Base-by-base conservation (phyloP, 2,329 filamentous ascomycete species). In the Fusarium hostae region DNA sequence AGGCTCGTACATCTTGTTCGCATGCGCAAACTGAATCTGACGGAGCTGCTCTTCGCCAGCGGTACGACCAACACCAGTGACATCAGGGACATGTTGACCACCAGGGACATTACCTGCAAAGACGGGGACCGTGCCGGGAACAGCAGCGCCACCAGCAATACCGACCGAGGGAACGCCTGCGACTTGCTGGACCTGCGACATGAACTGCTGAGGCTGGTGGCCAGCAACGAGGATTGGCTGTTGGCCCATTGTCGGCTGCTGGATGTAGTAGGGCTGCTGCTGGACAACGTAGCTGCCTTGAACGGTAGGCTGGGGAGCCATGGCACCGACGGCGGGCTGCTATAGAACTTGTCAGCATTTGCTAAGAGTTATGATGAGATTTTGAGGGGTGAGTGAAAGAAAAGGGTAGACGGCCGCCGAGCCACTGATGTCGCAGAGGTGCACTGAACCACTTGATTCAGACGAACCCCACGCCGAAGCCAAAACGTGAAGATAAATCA, bases 11-110 rank as follows among this genome's bases (percentile, higher is more conserved):
- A 86, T 81, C 72, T 83, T 82, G 78, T 86, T 86, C 70, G 81
- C 78, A 66, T 84, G 76, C n/a, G 86, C 85, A 69, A 86, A 84
- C 73, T 86, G 80, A 47, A 84, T 78, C 76, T 86, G 84, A 63
- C 86, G 83, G 24, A 84, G 77, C 37, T 82, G 79, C 47, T 85
- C 78, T 77, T 89, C 87, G 61, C 76, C 77, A 39, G 80, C 79
- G 3, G 87, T 89, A 70, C 83, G 84, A 68, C 87, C 87, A 56
- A 88, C 75, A 61, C 87, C 83, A 79, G 85, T 79, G 66, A 88
- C 82, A 68, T 89, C 86, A n/a, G 84, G 83, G 69, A 82, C 77
- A 50, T 71, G 66, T 9, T 81, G 75, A 55, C 77, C 79, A 68
- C 70, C 66, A 37, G 66, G 66, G 66, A 59, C 63, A 78, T 81